phyloP scores from a whole-genome alignment of 768 basidiomycete genomes.

The Boletus patriciae region DNA sequence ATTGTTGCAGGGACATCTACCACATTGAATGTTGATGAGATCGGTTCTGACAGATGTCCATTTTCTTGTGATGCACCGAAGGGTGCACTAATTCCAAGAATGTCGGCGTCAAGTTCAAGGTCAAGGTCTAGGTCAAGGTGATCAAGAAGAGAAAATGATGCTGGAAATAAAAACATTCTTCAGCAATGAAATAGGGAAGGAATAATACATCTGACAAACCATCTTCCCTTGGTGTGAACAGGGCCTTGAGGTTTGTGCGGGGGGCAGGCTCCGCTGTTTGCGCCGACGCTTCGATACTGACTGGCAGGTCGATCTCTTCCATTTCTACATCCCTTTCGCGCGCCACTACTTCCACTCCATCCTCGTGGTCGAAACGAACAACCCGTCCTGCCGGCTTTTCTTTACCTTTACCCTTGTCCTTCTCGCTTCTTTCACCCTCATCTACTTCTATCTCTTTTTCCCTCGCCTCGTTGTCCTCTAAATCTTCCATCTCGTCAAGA shows the following conservation, averaged over 20 bases:
- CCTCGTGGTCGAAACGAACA: not conserved
- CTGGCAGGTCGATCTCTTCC: not conserved
- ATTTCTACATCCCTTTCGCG: constrained; percentile 15
- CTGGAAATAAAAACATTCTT: constrained; percentile 32
- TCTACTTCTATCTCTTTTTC: constrained; percentile 4
- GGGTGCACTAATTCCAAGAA: constrained; percentile 30
- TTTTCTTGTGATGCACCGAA: constrained; percentile 4
- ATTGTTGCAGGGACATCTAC: constrained; percentile 1
- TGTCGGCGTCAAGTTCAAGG: constrained; percentile 63
- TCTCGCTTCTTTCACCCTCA: constrained; percentile 9
- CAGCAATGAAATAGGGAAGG: not conserved
- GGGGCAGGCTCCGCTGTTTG: not conserved
- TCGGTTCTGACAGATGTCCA: not conserved
- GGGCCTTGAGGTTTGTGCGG: constrained; percentile 57
- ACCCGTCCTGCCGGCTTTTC: constrained; percentile 18
- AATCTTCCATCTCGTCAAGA: constrained; percentile 51
- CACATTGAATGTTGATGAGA: constrained; percentile 1
- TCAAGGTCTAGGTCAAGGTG: constrained; percentile 77
- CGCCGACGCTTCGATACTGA: not conserved
- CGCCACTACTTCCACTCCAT: not conserved
- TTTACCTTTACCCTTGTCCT: constrained; percentile 21
- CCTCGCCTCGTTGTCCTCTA: constrained; percentile 23
- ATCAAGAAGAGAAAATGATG: constrained; percentile 71
- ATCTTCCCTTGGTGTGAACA: constrained; percentile 70
- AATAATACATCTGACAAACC: constrained; percentile 39